phyloP scores from a whole-genome alignment of 345 rosid genomes.

The Lagerstroemia speciosa region DNA sequence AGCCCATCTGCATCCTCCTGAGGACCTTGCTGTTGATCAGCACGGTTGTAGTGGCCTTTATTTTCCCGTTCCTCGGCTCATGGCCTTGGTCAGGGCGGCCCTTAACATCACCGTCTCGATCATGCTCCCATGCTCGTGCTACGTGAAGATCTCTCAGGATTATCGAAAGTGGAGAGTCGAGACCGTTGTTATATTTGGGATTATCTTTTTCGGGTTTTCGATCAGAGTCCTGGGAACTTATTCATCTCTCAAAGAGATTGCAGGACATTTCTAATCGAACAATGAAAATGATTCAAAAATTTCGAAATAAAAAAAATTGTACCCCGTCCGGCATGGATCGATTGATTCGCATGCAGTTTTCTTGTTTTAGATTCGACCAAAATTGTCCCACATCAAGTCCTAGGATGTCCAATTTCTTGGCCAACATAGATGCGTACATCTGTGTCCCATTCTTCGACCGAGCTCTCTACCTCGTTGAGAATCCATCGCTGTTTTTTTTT shows the following conservation, averaged over 20 bases:
- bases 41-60: constrained; percentile 39
- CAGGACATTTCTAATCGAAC: constrained; percentile 2
- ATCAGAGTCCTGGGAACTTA: constrained; percentile 45
- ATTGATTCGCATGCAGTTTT: no score
- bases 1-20: constrained; percentile 15
- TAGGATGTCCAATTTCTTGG: no score
- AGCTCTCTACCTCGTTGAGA: no score
- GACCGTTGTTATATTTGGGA: constrained; percentile 17
- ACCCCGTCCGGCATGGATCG: no score
- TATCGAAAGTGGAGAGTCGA: constrained; percentile 24
- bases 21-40: constrained; percentile 37
- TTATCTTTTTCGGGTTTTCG: constrained; percentile 22
- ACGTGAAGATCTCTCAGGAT: constrained; percentile 40
- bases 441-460: no score
- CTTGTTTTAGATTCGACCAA: no score
- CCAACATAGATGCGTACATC: no score
- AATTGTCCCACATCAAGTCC: no score
- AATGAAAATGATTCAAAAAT: no score
- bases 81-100: constrained; percentile 57
- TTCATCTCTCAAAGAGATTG: constrained; percentile 31
- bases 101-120: constrained; percentile 40
- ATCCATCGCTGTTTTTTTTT: no score
- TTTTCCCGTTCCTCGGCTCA: constrained; percentile 45
- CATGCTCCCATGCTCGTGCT: constrained; percentile 42
- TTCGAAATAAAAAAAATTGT: no score